Percentiles rank a stretch among this genome's conserved stretches.
phyloP scores from a whole-genome alignment of 2,329 filamentous ascomycete genomes.

The Neopestalotiopsis sp. region DNA sequence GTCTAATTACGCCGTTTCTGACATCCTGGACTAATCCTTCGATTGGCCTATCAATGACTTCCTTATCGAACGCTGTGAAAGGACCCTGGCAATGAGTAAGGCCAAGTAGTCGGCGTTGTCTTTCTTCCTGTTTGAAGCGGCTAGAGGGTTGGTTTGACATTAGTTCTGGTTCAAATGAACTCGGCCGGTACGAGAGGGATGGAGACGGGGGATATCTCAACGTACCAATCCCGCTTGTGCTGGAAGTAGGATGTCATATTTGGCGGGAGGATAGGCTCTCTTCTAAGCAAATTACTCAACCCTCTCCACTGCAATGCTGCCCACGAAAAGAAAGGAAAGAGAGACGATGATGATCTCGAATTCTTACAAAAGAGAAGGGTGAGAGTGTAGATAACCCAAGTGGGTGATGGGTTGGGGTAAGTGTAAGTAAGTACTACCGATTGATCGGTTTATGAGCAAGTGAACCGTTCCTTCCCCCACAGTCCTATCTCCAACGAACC shows the following conservation, averaged over 20 bases:
- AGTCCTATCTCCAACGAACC: conserved; percentile 8
- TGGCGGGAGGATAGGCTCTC: conserved; percentile 1
- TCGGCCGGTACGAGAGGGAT: background rate
- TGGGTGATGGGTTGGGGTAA: background rate
- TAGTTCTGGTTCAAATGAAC: background rate
- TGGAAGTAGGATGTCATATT: conserved; percentile 64
- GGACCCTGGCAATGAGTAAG: conserved; percentile 70
- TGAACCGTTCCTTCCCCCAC: background rate
- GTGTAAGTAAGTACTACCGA: background rate
- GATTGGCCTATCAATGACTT: conserved; percentile 75
- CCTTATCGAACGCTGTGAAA: conserved; percentile 67
- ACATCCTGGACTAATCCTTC: conserved; percentile 79
- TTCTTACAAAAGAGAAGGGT: background rate
- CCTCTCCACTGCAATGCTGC: no score
- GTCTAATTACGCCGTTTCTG: conserved; percentile 68
- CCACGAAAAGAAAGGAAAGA: background rate
- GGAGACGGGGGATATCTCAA: conserved; percentile 11
- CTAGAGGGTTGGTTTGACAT: conserved; percentile 47
- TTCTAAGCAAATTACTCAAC: background rate
- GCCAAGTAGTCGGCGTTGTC: conserved; percentile 69
- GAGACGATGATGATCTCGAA: background rate
- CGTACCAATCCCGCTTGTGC: conserved; percentile 74
- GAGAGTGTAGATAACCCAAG: background rate
- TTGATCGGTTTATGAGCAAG: background rate
- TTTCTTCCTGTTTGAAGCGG: conserved; percentile 79